These are phyloP conservation scores for Backusella macrospora DNA, from an alignment of 192 early-diverging fungal genomes.

Conservation along the genomic window DNA sequence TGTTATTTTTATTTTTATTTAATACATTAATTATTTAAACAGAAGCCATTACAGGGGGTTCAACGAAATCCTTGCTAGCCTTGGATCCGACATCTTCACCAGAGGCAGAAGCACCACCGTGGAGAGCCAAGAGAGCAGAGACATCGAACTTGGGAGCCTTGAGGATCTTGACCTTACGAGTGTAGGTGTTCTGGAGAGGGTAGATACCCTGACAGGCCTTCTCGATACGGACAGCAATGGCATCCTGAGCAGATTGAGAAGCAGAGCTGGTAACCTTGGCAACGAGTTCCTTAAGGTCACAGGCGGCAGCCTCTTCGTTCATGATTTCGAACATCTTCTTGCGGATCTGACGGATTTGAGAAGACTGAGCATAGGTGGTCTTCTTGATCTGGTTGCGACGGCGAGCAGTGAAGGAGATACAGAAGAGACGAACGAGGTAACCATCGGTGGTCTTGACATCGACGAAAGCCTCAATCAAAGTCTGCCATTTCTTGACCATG, in stretches of 20 bases:
- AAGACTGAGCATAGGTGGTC: constrained; percentile 96
- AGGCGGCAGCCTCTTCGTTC: constrained; percentile 75
- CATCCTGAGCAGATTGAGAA: constrained; percentile 59
- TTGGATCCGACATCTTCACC: constrained; percentile 82
- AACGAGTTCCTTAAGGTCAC: constrained; percentile 95
- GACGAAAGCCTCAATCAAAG: constrained; percentile 95
- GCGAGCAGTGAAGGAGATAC: constrained; percentile 96
- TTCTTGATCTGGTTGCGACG: constrained; percentile 94
- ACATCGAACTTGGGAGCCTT: constrained; percentile 97
- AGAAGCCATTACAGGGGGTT: constrained; percentile 63
- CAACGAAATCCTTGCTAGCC: constrained; percentile 80
- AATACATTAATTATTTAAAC: constrained; percentile 17
- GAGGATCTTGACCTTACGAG: constrained; percentile 99
- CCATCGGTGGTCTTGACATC: constrained; percentile 99
- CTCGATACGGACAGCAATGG: constrained; percentile 96
- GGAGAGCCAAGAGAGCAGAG: constrained; percentile 95
- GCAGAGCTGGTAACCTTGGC: constrained; percentile 85
- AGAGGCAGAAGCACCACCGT: constrained; percentile 82
- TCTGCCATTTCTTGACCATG: constrained; percentile 99
- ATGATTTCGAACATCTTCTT: constrained; percentile 99
- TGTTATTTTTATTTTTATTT: constrained; percentile 37
- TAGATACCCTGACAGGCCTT: constrained; percentile 97
- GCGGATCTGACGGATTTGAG: constrained; percentile 97
- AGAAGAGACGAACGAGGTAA: constrained; percentile 97
- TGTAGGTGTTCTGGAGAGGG: constrained; percentile 95